A percentile compares a stretch with the other conserved stretches of the same genome.
Evolutionary conservation across 2,329 filamentous ascomycete species (phyloP).

Genomic region (Aspergillus eucalypticola): DNA sequence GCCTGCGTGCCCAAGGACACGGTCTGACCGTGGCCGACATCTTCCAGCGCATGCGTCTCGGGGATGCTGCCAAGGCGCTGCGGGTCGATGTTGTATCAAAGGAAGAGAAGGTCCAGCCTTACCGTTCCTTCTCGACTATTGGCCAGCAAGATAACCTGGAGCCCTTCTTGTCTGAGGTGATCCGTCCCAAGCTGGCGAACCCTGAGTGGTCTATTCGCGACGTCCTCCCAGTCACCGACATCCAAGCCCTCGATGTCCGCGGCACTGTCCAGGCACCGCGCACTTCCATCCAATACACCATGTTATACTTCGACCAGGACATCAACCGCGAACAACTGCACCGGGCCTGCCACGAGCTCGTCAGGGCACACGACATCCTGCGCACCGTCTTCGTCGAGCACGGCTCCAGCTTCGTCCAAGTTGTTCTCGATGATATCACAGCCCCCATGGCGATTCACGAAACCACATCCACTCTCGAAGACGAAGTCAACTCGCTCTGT

Average conservation of each 20-base stretch:
- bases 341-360: constrained; percentile 46
- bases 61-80: constrained; percentile 56
- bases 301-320: constrained; percentile 57
- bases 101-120: constrained; percentile 22
- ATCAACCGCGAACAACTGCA: constrained; percentile 53
- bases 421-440: constrained; percentile 55
- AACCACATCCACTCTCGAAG: constrained; percentile 45
- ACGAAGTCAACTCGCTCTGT: constrained; percentile 53
- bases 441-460: constrained; percentile 50
- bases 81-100: constrained; percentile 37
- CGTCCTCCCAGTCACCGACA: constrained; percentile 57
- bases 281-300: constrained; percentile 64
- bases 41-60: constrained; percentile 48
- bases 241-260: constrained; percentile 61
- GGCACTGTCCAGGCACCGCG: constrained; percentile 60
- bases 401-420: constrained; percentile 51
- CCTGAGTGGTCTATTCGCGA: constrained; percentile 54
- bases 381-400: constrained; percentile 64
- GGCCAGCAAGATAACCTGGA: constrained; percentile 33
- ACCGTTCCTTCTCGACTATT: constrained; percentile 56
- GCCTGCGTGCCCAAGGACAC: constrained; percentile 45
- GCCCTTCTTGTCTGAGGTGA: constrained; percentile 46
- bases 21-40: constrained; percentile 52
- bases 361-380: constrained; percentile 61
- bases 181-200: constrained; percentile 53